Conservation (phyloP, 352 stramenopile species). For the Globisporangium acanthophoron region DNA sequence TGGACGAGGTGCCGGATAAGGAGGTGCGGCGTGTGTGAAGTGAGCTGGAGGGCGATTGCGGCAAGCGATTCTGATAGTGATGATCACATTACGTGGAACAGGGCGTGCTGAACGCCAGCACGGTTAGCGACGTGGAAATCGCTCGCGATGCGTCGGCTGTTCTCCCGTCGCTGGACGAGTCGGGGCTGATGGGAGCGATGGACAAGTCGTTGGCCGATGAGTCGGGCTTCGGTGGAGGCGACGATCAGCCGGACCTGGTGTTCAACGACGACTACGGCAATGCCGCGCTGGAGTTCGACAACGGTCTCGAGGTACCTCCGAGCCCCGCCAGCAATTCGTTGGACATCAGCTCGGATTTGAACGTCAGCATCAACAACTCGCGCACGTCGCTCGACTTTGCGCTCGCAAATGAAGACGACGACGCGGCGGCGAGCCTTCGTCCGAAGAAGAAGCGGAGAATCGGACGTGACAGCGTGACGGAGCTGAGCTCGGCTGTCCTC, state of each 20-base stretch:
- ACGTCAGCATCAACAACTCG: constrained; percentile 58
- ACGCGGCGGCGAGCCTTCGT: constrained; percentile 15
- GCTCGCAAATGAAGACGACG: constrained; percentile 38
- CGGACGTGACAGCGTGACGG: constrained; percentile 67
- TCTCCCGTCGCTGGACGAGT: constrained; percentile 51
- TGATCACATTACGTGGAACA: constrained; percentile 1
- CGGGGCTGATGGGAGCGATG: constrained; percentile 30
- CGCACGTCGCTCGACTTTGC: constrained; percentile 65
- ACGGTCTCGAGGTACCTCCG: constrained; percentile 23
- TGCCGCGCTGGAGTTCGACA: constrained; percentile 40
- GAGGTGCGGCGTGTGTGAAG: constrained; percentile 10
- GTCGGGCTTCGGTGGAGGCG: constrained; percentile 18
- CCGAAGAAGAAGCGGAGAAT: constrained; percentile 84
- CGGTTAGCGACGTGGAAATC: constrained; percentile 80
- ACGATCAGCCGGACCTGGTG: constrained; percentile 39
- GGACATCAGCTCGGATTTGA: constrained; percentile 68
- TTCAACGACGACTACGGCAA: constrained; percentile 65
- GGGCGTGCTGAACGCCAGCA: constrained; percentile 51
- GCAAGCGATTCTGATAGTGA: background rate
- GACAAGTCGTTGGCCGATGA: constrained; percentile 49
- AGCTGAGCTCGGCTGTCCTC: constrained; percentile 67
- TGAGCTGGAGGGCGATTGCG: background rate
- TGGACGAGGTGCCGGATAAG: constrained; percentile 63
- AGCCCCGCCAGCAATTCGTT: constrained; percentile 39
- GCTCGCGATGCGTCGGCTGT: constrained; percentile 60